Evolutionary conservation across 805 yeast genomes (phyloP), one percentile per base, ranked within the genome.

Genomic region (Saturnispora besseyi): DNA sequence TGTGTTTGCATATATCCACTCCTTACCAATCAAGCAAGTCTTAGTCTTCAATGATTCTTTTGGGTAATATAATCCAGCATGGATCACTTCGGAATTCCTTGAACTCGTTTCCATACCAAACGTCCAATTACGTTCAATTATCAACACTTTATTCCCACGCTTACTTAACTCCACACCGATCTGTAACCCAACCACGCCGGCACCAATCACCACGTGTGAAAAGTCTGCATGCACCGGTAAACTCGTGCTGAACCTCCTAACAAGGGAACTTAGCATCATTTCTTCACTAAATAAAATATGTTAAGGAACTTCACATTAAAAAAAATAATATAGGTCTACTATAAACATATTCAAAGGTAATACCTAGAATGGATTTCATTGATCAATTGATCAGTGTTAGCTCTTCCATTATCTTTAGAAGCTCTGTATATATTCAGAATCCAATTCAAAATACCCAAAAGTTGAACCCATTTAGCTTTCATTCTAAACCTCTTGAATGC

Each of bases 71-170:
- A 89, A 59, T 0, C 96, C 96, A 0, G 96, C 96, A 66, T 89
- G 97, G 24, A 89, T 83, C 26, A 90, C 97, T 60, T 90, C 97
- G 2, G 95, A 85, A 69, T 89, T 89, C 47, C 96, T 71, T n/a
- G 91, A 76, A 5, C 95, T 83, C 0, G 96, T 87, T 58, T 89
- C 96, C 56, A 77, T 75, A 1, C 96, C 96, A 45, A 79, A 62
- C 33, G 71, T 70, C 1, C 66, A 63, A 62, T 88, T 79, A 59
- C 84, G 79, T 57, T 89, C 97, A 2, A 89, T 62, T 9, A 90
- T 61, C 1, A 85, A 63, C 0, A 88, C 88, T 50, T 75, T 75
- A 5, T 71, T 15, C 2, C 40, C 40, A 36, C 40, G 40, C 40
- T 36, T 36, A 18, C 40, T 36, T 22, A 36, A 18, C 13, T 36